Evolutionary conservation across 108 stramenopile species (phyloP).

Genomic region (Nitzschia palea): DNA sequence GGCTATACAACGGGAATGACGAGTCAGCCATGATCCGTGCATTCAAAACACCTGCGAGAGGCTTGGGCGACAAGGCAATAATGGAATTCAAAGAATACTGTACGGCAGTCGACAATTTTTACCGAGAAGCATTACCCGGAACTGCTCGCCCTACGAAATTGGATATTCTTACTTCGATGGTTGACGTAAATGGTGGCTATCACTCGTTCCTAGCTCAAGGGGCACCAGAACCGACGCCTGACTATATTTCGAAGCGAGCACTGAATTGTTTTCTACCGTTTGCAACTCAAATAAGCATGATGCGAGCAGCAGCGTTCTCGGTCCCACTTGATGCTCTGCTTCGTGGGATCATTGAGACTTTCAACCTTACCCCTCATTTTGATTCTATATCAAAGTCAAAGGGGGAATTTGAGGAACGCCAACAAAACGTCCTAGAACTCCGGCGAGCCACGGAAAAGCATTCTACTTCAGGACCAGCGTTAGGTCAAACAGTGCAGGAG

Average conservation of each 20-base stretch:
- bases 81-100: slow-evolving; percentile 66
- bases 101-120: slow-evolving; percentile 41
- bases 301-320: slow-evolving; percentile 41
- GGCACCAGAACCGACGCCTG: slow-evolving; percentile 26
- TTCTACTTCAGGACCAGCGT: slow-evolving; percentile 46
- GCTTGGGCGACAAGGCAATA: slow-evolving; percentile 65
- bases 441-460: slow-evolving; percentile 63
- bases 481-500: neutral
- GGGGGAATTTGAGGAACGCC: slow-evolving; percentile 68
- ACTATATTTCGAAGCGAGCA: slow-evolving; percentile 56
- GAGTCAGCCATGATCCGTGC: slow-evolving; percentile 66
- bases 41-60: slow-evolving; percentile 68
- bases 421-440: slow-evolving; percentile 67
- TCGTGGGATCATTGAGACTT: slow-evolving; percentile 47
- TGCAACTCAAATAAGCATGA: slow-evolving; percentile 45
- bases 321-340: slow-evolving; percentile 49
- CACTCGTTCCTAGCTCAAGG: slow-evolving; percentile 12
- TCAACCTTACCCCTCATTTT: slow-evolving; percentile 61
- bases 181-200: slow-evolving; percentile 5
- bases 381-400: slow-evolving; percentile 72
- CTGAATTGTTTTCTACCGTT: slow-evolving; percentile 64
- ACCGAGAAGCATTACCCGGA: slow-evolving; percentile 18
- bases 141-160: slow-evolving; percentile 46
- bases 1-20: slow-evolving; percentile 72
- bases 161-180: slow-evolving; percentile 61